Percentiles rank a stretch among this genome's conserved stretches.
These are phyloP conservation scores for Salix koriyanagi DNA, from an alignment of 345 rosid species.

Conservation along the genomic window DNA sequence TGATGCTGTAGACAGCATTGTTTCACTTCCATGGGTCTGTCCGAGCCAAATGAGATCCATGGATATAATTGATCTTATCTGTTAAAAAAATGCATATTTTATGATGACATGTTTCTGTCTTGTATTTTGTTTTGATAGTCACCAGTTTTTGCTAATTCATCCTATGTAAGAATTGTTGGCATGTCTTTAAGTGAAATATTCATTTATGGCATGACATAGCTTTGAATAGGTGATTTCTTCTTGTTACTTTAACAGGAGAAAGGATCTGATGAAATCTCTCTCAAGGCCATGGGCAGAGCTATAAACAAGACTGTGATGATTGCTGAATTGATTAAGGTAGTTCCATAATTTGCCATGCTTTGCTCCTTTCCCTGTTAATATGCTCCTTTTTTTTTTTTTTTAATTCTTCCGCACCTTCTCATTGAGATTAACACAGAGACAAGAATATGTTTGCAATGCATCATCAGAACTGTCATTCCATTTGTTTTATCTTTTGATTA, in stretches of 20 bases:
- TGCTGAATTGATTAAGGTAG: conserved; percentile 62
- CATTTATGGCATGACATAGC: neutral
- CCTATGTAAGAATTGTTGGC: neutral
- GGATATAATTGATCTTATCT: neutral
- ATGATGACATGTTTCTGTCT: too few relatives aligned
- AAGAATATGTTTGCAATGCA: neutral
- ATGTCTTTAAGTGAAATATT: neutral
- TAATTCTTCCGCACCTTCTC: neutral
- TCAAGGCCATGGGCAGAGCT: conserved; percentile 83
- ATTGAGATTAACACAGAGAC: neutral
- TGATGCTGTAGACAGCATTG: neutral
- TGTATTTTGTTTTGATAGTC: neutral
- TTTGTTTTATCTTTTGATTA: neutral
- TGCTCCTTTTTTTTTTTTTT: neutral
- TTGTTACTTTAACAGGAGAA: conserved; percentile 41
- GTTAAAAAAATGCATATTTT: neutral
- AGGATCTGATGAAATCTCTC: conserved; percentile 54
- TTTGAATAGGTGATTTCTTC: neutral
- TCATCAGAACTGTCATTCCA: neutral
- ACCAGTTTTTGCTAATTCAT: neutral
- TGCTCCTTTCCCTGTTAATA: neutral
- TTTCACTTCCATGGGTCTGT: neutral
- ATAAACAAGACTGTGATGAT: conserved; percentile 72
- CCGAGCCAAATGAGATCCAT: neutral
- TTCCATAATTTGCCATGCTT: neutral